Base-by-base conservation (phyloP, 371 early-diverging fungal genomes). In the Mortierella sp. region DNA sequence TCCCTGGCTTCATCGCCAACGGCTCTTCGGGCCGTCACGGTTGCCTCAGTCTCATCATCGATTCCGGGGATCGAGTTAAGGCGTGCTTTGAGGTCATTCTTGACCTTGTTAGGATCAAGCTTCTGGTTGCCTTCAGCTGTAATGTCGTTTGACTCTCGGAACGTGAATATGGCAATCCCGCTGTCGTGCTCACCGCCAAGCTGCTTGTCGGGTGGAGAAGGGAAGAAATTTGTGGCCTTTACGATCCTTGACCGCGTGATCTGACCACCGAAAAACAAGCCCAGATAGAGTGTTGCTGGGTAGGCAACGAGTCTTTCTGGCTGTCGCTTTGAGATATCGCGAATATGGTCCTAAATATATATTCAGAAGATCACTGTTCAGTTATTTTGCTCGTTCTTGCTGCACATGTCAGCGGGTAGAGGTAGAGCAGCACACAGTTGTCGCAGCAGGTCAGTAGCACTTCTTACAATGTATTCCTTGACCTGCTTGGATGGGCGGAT, bases 101-200 rank as follows among this genome's bases (percentile, higher is more conserved):
- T 72, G 44, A 66, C 41, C 47, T 34, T 62, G 55, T 66, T 72
- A 21, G 72, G 62, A 28, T 72, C 72, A 26, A 43, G 17, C 34
- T 66, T 72, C 52, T 43, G 43, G 21, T 44, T 41, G 47, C 7
- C 17, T 27, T 30, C 41, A 32, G 37, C 27, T 50, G 44, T n/a
- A 9, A 21, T 31, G 4, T 15, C 43, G 15, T 24, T 24, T 2
- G 48, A 8, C 37, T 70, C 70, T 0, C 67, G 72, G 34, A 72
- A 72, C 3, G 72, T 57, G 43, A 72, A 72, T 48, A 72, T 66
- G 27, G 72, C 72, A 44, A 72, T 72, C 6, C 72, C 67, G 30
- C 47, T 56, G 34, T 72, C 72, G 4, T 66, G 41, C 26, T 61
- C 72, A 7, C 72, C 72, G 2, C 72, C 72, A 14, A 72, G 44